Base-by-base conservation (phyloP, 352 stramenopile species). In the Pythium chondricola region DNA sequence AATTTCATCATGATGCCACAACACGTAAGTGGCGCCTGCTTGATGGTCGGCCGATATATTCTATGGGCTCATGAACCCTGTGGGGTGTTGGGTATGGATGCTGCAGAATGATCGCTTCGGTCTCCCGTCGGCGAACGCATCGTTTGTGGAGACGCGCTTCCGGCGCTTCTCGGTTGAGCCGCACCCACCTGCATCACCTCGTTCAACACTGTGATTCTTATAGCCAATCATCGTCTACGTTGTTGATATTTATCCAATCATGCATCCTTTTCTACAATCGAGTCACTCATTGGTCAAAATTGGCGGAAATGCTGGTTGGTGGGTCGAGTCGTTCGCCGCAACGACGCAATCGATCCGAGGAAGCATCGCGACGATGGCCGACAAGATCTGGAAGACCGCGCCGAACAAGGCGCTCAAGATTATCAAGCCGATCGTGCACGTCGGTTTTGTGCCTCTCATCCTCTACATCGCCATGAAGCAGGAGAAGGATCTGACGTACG, bases 341-440 rank as follows among this genome's bases (percentile, higher is more conserved):
- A 7, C 35, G 22, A 52, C 26, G 33, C 27, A 26, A 16, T 3
- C n/a, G 18, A 47, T 22, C 16, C 20, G 22, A 14, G 16, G 8
- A 48, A 22, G 14, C 16, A 29, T 11, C 33, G 27, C 2, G 6
- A 64, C 42, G 40, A 72, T 67, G 52, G 48, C 42, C 43, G 66
- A 71, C 65, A 81, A 80, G 69, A 66, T 88, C 52, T 90, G 75
- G 75, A 90, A 88, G 71, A 83, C 65, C 42, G 79, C 65, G 51
- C 79, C 75, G 43, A 87, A 74, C 35, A 83, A 73, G 69, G 65
- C 75, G 39, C 69, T 93, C 47, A 91, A 90, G 74, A 54, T 72
- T 41, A 67, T 90, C 58, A 92, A 92, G 71, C 80, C 83, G 18
- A 74, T 92, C 52, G 83, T 89, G 58, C 81, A 94, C 73, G 68